Evolutionary conservation across 164 flowering plant species (phyloP).

Genomic region (Echeveria elegans): DNA sequence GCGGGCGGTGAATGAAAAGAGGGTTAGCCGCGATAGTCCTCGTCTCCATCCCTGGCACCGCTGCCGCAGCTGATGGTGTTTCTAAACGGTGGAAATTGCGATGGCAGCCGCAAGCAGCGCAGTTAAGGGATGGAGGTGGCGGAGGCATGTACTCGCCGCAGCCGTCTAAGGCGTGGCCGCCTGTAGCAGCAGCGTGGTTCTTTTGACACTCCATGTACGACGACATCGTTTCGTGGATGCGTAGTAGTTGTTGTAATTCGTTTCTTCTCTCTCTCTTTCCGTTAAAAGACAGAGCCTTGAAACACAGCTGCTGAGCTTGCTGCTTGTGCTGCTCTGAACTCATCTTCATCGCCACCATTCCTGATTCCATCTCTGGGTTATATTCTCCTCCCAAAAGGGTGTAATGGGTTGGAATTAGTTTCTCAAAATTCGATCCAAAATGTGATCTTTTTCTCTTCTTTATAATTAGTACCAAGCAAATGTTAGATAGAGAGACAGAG

Average conservation of each 20-base stretch:
- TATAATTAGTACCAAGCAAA: not conserved
- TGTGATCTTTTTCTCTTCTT: not conserved
- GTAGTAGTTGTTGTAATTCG: too few species aligned
- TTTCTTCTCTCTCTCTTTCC: not conserved
- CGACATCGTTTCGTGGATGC: slow-evolving; percentile 9
- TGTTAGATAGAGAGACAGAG: not conserved
- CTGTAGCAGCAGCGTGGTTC: slow-evolving; percentile 56
- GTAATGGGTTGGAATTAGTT: not conserved
- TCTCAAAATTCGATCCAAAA: not conserved
- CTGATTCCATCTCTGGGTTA: slow-evolving; percentile 2
- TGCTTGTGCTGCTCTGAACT: not conserved
- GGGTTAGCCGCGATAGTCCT: not conserved
- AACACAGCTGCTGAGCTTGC: not conserved
- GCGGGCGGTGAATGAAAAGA: not conserved
- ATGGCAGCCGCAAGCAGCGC: slow-evolving; percentile 72
- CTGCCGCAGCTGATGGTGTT: not conserved
- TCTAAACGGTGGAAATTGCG: slow-evolving; percentile 68
- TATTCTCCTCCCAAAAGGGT: not conserved
- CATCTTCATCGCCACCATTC: slow-evolving; percentile 1
- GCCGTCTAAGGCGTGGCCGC: slow-evolving; percentile 59
- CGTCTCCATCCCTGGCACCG: not conserved
- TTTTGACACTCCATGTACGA: slow-evolving; percentile 47
- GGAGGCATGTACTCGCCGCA: slow-evolving; percentile 58
- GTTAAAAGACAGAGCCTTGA: not conserved
- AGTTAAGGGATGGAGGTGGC: slow-evolving; percentile 40